Evolutionary conservation across 225 moss, liverwort and hornwort species (phyloP), one percentile per base, ranked within the genome.

Genomic region (Ulota crispa): DNA sequence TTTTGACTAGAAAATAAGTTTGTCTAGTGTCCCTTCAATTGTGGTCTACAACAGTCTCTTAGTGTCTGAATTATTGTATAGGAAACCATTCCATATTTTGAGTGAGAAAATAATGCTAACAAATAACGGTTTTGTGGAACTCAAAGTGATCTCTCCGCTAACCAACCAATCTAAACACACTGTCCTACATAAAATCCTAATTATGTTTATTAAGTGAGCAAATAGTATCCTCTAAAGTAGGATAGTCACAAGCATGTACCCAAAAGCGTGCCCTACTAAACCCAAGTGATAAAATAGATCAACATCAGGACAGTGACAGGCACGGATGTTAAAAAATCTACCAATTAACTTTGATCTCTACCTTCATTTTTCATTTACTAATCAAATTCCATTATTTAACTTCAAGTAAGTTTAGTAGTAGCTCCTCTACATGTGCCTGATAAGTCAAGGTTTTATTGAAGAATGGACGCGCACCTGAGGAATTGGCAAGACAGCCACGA

Each of bases 401-500:
- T 62, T 62, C 62, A 30, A 5, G 1, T 4, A 50, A 5, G 5
- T 18, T 18, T 18, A 18, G 18, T 18, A 18, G 18, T 15, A 50
- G 50, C 6, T 18, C 1, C 50, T 50, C 4, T 16, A 16, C 45
- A 45, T 13, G 45, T 45, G 45, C 13, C 14, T 45, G 4, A 30
- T 31, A 47, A 31, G 0, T 16, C 62, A 62, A 21, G 56, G 20
- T 50, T 50, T 50, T 6, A 19, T 2, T 13, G 57, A 8, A 23
- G 26, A 3, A 9, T 15, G 15, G 43, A 47, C 12, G 54, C 10
- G 9, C 36, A 93, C 89, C 84, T 93, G 93, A 42, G 91, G 93
- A 47, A 91, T 81, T 0, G 93, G 93, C 53, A 93, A 84, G 30
- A 91, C 91, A 18, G 86, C 93, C 36, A 82, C 78, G 14, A 91